Evolutionary conservation across 257 asterid genomes (phyloP), one percentile per base, ranked within the genome.

Genomic region (Thymus mandschuricus): DNA sequence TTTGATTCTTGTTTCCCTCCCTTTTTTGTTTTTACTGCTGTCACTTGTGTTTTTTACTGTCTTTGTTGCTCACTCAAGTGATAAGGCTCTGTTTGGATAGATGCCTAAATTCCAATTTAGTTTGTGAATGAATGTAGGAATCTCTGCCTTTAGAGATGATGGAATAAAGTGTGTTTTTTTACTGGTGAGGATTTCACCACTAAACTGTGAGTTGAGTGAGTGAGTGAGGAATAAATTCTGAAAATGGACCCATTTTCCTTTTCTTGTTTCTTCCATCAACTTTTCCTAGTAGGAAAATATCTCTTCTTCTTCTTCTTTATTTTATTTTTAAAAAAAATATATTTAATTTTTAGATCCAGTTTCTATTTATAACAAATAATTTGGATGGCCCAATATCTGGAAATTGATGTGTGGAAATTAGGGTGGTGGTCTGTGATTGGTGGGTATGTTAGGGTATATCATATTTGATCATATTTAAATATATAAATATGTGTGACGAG

Each of bases 11-110:
- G 49, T 44, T 44, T 43, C 11, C 1, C 8, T 43, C 6, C 6
- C 38, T 34, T 34, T 34, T 34, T 34, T 34, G 3, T 34, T 34
- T 34, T 34, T 34, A 34, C 38, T 34, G 38, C 38, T 34, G 38
- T 1, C 38, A 34, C 38, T 34, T 1, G 38, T 35, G 3, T 35
- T 5, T 38, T 38, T 5, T 46, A 38, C 6, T 4, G 41, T 4
- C 41, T 38, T 1, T 38, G 41, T 6, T 38, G 41, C 6, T 1
- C 21, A 21, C 6, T 1, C 21, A 21, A 21, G n/a, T 51, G 74
- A 57, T 69, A 69, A 57, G 57, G 65, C 57, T 44, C 33, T 10
- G 74, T 69, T 69, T 55, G 74, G 33, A 55, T 57, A 56, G 28
- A 6, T 44, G 49, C 56, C 13, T 27, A 4, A 28, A 1, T 55